These are phyloP conservation scores for Zygosaccharomyces bisporus DNA, from an alignment of 805 yeast genomes.

Conservation along the genomic window DNA sequence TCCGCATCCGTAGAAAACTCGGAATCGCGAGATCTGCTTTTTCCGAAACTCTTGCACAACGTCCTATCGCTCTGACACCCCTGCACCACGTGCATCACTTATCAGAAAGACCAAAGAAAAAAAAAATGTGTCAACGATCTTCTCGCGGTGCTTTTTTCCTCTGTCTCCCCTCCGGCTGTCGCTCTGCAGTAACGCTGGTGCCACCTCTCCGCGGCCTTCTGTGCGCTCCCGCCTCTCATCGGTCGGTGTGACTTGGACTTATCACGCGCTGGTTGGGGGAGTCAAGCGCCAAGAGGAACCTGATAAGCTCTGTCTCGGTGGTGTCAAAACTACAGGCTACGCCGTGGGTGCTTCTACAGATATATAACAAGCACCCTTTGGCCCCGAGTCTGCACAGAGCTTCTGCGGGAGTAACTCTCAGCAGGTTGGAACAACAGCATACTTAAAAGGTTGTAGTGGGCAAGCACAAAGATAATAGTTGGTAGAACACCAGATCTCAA, in stretches of 20 bases:
- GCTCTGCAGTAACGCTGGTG: neutral
- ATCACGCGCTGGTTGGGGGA: slow-evolving; percentile 2
- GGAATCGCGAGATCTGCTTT: neutral
- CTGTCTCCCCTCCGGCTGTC: neutral
- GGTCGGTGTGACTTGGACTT: slow-evolving; percentile 3
- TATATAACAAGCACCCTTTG: neutral
- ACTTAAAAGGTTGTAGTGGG: too few relatives aligned
- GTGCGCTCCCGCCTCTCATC: slow-evolving; percentile 2
- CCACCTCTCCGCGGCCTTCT: slow-evolving; percentile 3
- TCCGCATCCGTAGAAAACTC: slow-evolving; percentile 1
- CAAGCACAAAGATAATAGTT: too few relatives aligned
- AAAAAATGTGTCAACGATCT: neutral
- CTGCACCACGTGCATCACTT: neutral
- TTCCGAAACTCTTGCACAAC: neutral
- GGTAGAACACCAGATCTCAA: neutral
- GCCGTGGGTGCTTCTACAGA: neutral
- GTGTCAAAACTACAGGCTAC: slow-evolving; percentile 1
- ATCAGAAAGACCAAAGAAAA: neutral
- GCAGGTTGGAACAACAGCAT: too few relatives aligned
- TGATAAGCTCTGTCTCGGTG: slow-evolving; percentile 1
- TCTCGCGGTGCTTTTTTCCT: too few relatives aligned
- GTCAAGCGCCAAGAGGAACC: neutral
- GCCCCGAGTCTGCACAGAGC: neutral
- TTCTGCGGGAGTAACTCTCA: neutral
- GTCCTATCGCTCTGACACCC: neutral